These are phyloP conservation scores for Peronospora farinosa DNA, from an alignment of 352 stramenopile genomes.

Conservation along the genomic window DNA sequence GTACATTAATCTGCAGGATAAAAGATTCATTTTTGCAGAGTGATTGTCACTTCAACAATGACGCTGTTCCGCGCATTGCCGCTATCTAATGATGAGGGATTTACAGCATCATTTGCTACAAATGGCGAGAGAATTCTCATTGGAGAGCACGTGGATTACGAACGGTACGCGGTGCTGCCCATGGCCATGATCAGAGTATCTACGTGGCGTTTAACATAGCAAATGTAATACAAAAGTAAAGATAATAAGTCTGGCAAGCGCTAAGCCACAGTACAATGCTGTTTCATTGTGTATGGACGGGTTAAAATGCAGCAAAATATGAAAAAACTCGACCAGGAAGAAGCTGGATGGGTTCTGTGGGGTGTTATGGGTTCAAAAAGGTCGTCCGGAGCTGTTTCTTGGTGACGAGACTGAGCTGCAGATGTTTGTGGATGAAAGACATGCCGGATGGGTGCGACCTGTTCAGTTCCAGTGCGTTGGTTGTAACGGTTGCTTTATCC, in stretches of 20 bases:
- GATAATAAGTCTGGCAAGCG: slow-evolving; percentile 19
- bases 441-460: slow-evolving; percentile 67
- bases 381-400: slow-evolving; percentile 11
- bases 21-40: neutral
- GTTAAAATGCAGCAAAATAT: slow-evolving; percentile 5
- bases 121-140: slow-evolving; percentile 54
- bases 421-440: slow-evolving; percentile 59
- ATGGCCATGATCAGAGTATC: slow-evolving; percentile 70
- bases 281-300: slow-evolving; percentile 10
- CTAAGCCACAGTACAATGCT: slow-evolving; percentile 20
- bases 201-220: slow-evolving; percentile 37
- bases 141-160: slow-evolving; percentile 85
- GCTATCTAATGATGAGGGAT: slow-evolving; percentile 7
- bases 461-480: slow-evolving; percentile 75
- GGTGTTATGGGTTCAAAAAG: slow-evolving; percentile 19
- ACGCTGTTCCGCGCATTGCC: slow-evolving; percentile 14
- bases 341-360: slow-evolving; percentile 33
- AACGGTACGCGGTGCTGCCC: slow-evolving; percentile 78
- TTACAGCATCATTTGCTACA: slow-evolving; percentile 2
- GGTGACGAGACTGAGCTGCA: slow-evolving; percentile 17
- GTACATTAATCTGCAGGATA: neutral
- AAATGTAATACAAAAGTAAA: neutral
- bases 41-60: slow-evolving; percentile 30
- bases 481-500: slow-evolving; percentile 59
- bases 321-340: slow-evolving; percentile 6